A percentile compares a stretch with the other conserved stretches of the same genome.
Evolutionary conservation across 768 basidiomycete genomes (phyloP).

Genomic region (Kwoniella bestiolae): DNA sequence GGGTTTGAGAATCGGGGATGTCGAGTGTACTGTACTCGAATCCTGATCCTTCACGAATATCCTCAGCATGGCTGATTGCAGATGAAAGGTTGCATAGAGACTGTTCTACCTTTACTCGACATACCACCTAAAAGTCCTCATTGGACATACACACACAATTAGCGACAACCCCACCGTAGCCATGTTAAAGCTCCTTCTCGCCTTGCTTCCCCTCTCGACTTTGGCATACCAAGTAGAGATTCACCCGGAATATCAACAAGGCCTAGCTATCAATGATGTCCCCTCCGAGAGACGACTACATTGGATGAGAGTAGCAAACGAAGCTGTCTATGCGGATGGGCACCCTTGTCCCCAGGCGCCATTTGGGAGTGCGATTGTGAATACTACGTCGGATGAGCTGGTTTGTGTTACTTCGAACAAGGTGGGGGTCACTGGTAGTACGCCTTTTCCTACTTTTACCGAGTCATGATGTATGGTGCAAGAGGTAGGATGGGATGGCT

Average conservation of each 20-base stretch:
- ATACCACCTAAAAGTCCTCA: background rate
- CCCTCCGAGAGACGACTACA: constrained; percentile 29
- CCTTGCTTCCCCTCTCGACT: constrained; percentile 1
- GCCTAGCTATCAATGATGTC: constrained; percentile 37
- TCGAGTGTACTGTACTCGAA: no score
- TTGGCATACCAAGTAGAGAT: constrained; percentile 35
- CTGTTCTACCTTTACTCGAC: background rate
- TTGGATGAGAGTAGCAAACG: constrained; percentile 42
- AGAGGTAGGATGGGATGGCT: background rate
- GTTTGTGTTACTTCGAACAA: constrained; percentile 45
- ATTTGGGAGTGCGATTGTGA: constrained; percentile 47
- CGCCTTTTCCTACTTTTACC: constrained; percentile 1
- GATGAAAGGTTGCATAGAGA: background rate
- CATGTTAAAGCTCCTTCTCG: background rate
- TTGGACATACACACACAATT: constrained; percentile 1
- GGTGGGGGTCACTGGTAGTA: constrained; percentile 44
- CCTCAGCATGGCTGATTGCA: no score
- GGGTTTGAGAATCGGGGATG: no score
- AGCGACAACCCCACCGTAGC: no score
- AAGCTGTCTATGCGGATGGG: constrained; percentile 40
- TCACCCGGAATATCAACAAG: constrained; percentile 38
- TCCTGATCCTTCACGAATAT: no score
- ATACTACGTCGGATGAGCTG: constrained; percentile 46
- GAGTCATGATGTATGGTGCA: no score
- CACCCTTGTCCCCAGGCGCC: constrained; percentile 44